phyloP scores from a whole-genome alignment of 2,329 filamentous ascomycete species.

The Penicillium sclerotigenum region DNA sequence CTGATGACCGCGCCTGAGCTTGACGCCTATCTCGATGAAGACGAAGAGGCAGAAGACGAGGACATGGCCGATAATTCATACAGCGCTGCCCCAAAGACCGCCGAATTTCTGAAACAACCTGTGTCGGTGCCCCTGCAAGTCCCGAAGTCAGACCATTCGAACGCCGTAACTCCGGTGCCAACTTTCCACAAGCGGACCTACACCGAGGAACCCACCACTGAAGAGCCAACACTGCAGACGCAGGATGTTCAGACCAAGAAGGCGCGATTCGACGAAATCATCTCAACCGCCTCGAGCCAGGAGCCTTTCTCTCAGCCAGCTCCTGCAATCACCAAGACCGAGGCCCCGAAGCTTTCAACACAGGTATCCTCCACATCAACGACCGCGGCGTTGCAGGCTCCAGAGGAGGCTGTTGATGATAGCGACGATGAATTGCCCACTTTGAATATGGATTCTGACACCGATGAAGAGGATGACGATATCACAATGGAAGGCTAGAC shows the following conservation, averaged over 20 bases:
- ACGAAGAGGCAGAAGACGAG: conserved; percentile 34
- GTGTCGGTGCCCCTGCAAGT: conserved; percentile 13
- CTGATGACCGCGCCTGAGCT: conserved; percentile 32
- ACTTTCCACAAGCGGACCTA: conserved; percentile 30
- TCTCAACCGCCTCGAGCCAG: background rate
- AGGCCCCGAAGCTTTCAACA: conserved; percentile 7
- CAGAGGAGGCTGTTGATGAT: conserved; percentile 34
- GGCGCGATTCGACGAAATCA: conserved; percentile 29
- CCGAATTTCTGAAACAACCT: conserved; percentile 27
- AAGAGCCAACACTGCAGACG: conserved; percentile 5
- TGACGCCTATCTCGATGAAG: conserved; percentile 25
- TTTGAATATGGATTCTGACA: conserved; percentile 48
- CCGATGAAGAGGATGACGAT: conserved; percentile 45
- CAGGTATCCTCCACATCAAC: conserved; percentile 10
- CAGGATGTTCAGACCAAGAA: conserved; percentile 29
- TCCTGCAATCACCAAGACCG: conserved; percentile 8
- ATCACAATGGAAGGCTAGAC: conserved; percentile 24
- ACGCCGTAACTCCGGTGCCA: conserved; percentile 4
- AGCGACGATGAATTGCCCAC: conserved; percentile 51
- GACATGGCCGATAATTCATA: conserved; percentile 14
- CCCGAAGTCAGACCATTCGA: conserved; percentile 13
- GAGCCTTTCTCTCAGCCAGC: conserved; percentile 10
- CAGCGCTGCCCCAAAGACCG: conserved; percentile 13
- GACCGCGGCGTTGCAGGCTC: conserved; percentile 3
- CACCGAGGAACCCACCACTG: conserved; percentile 22